These are phyloP conservation scores for Acacia pycnantha DNA, from an alignment of 331 rosid species.

Conservation along the genomic window DNA sequence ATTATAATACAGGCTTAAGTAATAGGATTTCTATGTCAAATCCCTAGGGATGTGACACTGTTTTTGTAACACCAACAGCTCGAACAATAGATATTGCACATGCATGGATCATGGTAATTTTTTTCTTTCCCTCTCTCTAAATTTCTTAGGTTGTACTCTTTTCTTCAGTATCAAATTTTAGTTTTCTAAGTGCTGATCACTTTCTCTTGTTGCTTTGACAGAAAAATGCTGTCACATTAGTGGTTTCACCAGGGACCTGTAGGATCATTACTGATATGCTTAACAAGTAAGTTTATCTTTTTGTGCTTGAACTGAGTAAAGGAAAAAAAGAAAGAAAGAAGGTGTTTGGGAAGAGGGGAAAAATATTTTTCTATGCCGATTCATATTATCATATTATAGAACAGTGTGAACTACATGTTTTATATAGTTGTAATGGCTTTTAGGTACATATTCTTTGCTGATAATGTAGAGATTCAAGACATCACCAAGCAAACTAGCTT, in stretches of 20 bases:
- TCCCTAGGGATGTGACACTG: conserved; percentile 95
- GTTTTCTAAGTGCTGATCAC: neutral
- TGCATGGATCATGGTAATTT: conserved; percentile 90
- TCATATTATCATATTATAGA: conserved; percentile 19
- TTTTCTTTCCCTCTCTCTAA: neutral
- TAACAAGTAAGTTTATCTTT: conserved; percentile 61
- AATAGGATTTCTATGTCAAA: conserved; percentile 65
- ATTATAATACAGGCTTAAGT: conserved; percentile 63
- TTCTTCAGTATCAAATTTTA: conserved; percentile 14
- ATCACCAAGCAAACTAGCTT: conserved; percentile 77
- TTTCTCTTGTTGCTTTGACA: conserved; percentile 35
- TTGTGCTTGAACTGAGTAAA: neutral
- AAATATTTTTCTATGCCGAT: conserved; percentile 21
- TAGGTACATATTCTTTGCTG: conserved; percentile 87
- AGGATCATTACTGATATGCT: conserved; percentile 61
- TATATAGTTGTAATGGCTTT: conserved; percentile 21
- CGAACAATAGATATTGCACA: conserved; percentile 89
- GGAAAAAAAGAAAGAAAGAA: neutral
- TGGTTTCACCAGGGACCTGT: conserved; percentile 71
- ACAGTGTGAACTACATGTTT: conserved; percentile 19
- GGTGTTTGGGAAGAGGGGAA: neutral
- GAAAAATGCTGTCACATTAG: conserved; percentile 71
- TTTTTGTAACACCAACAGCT: conserved; percentile 95
- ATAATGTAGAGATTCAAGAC: conserved; percentile 91
- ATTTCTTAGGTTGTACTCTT: conserved; percentile 22